Conservation (phyloP, 2,329 filamentous ascomycete genomes). For the Boeremia lycopersici region DNA sequence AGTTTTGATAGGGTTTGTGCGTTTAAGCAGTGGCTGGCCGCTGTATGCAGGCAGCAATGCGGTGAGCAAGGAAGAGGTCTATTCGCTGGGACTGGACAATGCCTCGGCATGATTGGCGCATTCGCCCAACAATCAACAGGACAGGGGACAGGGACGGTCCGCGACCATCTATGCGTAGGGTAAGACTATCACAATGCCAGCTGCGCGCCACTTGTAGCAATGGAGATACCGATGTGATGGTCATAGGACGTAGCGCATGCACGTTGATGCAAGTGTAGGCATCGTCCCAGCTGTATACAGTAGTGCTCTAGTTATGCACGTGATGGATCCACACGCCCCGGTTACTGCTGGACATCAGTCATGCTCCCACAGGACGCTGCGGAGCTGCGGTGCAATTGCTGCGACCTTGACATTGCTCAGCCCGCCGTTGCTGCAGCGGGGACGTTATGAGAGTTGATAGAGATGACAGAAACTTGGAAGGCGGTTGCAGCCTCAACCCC, state of each 20-base stretch:
- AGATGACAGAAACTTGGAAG: neutral
- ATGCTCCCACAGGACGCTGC: slow-evolving; percentile 11
- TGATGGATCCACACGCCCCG: slow-evolving; percentile 24
- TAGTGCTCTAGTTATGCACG: slow-evolving; percentile 24
- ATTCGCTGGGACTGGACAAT: slow-evolving; percentile 20
- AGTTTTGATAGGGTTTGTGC: slow-evolving; percentile 28
- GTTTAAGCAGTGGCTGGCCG: slow-evolving; percentile 23
- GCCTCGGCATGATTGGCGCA: slow-evolving; percentile 25
- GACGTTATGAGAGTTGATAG: slow-evolving; percentile 3
- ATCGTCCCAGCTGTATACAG: slow-evolving; percentile 16
- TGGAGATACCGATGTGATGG: slow-evolving; percentile 31
- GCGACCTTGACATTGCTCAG: slow-evolving; percentile 21
- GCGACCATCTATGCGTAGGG: slow-evolving; percentile 5
- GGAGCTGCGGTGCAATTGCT: slow-evolving; percentile 14
- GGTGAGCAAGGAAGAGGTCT: slow-evolving; percentile 25
- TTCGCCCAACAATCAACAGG: slow-evolving; percentile 29
- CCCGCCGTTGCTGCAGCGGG: slow-evolving; percentile 6
- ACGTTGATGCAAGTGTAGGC: slow-evolving; percentile 26
- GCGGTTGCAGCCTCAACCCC: slow-evolving; percentile 6
- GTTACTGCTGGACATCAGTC: slow-evolving; percentile 11
- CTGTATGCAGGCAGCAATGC: slow-evolving; percentile 4
- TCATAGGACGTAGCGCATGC: slow-evolving; percentile 41
- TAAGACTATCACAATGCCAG: neutral
- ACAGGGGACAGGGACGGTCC: slow-evolving; percentile 18
- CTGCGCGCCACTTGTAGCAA: slow-evolving; percentile 3